These are phyloP conservation scores for Colletotrichum lupini DNA, from an alignment of 2,329 filamentous ascomycete genomes.

Conservation along the genomic window DNA sequence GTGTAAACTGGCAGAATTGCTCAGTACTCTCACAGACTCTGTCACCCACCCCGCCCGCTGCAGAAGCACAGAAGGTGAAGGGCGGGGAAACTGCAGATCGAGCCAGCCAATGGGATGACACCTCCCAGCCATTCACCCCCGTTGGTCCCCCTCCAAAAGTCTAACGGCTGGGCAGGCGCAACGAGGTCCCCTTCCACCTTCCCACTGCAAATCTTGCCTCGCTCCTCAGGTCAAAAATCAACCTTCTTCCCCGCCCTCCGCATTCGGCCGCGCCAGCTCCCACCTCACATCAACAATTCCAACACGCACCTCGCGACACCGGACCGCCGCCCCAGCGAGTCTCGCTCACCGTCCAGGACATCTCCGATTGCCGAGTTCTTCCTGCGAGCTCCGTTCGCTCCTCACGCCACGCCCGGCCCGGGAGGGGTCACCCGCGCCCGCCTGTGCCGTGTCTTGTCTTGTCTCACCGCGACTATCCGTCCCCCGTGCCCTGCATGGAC, in stretches of 20 bases:
- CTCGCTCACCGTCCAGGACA: slow-evolving; percentile 30
- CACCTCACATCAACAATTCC: slow-evolving; percentile 31
- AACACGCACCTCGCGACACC: slow-evolving; percentile 37
- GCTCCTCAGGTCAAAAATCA: slow-evolving; percentile 35
- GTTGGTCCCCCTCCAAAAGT: slow-evolving; percentile 1
- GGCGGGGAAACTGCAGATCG: not conserved
- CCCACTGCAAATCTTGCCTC: slow-evolving; percentile 36
- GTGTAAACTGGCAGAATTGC: slow-evolving; percentile 11
- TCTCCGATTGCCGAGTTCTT: slow-evolving; percentile 27
- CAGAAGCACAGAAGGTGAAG: slow-evolving; percentile 25
- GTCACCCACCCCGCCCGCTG: slow-evolving; percentile 22
- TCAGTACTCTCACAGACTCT: not conserved
- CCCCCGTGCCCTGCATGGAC: slow-evolving; percentile 55
- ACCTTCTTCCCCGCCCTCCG: slow-evolving; percentile 36
- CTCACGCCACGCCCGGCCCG: slow-evolving; percentile 30
- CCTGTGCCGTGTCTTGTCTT: slow-evolving; percentile 32
- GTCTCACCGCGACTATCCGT: slow-evolving; percentile 31
- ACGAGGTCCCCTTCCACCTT: slow-evolving; percentile 18
- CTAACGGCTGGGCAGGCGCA: slow-evolving; percentile 28
- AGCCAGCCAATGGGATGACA: slow-evolving; percentile 10
- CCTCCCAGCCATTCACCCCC: slow-evolving; percentile 3
- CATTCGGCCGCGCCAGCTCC: slow-evolving; percentile 35
- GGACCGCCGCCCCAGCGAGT: slow-evolving; percentile 35
- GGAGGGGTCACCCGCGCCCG: slow-evolving; percentile 36
- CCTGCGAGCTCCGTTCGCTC: slow-evolving; percentile 28